These are phyloP conservation scores for Penicillium paneum DNA, from an alignment of 2,329 filamentous ascomycete species.

Conservation along the genomic window DNA sequence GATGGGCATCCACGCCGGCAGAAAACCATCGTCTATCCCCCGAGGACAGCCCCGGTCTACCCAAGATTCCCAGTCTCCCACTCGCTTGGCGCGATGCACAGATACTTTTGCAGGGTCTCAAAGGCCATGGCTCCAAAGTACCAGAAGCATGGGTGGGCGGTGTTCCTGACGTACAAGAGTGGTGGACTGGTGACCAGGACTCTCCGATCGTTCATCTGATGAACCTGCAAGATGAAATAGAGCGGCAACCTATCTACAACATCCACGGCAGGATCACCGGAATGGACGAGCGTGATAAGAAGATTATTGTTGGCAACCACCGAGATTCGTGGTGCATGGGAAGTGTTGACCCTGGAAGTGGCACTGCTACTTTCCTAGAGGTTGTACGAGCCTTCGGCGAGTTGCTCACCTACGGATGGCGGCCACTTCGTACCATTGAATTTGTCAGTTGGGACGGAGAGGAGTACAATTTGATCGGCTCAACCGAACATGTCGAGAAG, in stretches of 20 bases:
- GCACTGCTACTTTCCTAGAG: conserved; percentile 88
- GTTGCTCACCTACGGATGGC: conserved; percentile 74
- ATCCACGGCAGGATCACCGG: conserved; percentile 80
- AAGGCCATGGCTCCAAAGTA: conserved; percentile 69
- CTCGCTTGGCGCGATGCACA: conserved; percentile 87
- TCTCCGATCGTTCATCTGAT: conserved; percentile 76
- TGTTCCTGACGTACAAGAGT: conserved; percentile 70
- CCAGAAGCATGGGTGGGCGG: conserved; percentile 72
- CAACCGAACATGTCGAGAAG: conserved; percentile 90
- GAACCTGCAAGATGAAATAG: conserved; percentile 82
- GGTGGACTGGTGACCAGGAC: conserved; percentile 76
- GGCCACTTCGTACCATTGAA: conserved; percentile 87
- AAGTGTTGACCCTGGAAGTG: conserved; percentile 78
- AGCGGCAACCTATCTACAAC: conserved; percentile 86
- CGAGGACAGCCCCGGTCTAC: conserved; percentile 68
- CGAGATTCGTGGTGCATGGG: conserved; percentile 92
- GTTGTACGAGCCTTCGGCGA: conserved; percentile 80
- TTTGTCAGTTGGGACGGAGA: conserved; percentile 96
- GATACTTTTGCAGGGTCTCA: conserved; percentile 68
- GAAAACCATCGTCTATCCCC: conserved; percentile 62
- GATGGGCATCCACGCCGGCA: conserved; percentile 60
- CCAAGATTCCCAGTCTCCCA: conserved; percentile 84
- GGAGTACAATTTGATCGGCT: conserved; percentile 90
- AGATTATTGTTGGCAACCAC: conserved; percentile 86
- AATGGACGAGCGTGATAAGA: conserved; percentile 78